Evolutionary conservation across 2,329 filamentous ascomycete species (phyloP).

Genomic region (Calycina herbarum): DNA sequence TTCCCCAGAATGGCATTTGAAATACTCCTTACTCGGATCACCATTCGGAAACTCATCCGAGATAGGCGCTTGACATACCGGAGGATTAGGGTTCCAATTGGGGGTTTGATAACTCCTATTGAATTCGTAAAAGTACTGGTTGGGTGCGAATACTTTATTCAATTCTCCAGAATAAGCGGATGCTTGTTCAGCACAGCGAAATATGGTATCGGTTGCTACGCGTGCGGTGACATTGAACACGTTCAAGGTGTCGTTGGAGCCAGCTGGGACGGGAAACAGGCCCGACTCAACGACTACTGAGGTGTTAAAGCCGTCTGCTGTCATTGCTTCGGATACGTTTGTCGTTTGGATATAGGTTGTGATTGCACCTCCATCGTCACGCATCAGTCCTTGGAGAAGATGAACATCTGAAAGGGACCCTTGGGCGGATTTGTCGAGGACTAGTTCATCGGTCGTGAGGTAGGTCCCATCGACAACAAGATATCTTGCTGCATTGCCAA

Average conservation of each 20-base stretch:
- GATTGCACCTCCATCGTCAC: constrained; percentile 37
- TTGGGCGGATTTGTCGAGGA: constrained; percentile 15
- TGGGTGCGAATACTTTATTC: constrained; percentile 34
- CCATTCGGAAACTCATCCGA: constrained; percentile 33
- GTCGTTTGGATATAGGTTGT: constrained; percentile 27
- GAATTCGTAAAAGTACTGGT: constrained; percentile 39
- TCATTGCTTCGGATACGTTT: constrained; percentile 19
- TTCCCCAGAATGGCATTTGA: constrained; percentile 41
- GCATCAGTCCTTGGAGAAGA: constrained; percentile 36
- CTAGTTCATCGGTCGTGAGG: constrained; percentile 25
- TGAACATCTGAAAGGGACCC: constrained; percentile 28
- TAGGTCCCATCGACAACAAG: constrained; percentile 36
- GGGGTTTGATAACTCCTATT: constrained; percentile 38
- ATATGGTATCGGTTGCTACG: constrained; percentile 34
- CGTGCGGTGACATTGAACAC: constrained; percentile 38
- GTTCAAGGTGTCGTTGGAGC: constrained; percentile 23
- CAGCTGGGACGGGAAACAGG: constrained; percentile 25
- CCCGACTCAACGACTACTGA: constrained; percentile 13
- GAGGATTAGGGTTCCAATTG: constrained; percentile 24
- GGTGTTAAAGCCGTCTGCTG: constrained; percentile 19
- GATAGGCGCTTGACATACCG: constrained; percentile 30
- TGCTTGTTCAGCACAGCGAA: constrained; percentile 36
- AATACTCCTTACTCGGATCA: constrained; percentile 38
- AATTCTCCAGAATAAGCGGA: constrained; percentile 32
- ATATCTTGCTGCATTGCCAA: constrained; percentile 20